Base-by-base conservation (phyloP, 257 asterid species). In the Datura wrightii region DNA sequence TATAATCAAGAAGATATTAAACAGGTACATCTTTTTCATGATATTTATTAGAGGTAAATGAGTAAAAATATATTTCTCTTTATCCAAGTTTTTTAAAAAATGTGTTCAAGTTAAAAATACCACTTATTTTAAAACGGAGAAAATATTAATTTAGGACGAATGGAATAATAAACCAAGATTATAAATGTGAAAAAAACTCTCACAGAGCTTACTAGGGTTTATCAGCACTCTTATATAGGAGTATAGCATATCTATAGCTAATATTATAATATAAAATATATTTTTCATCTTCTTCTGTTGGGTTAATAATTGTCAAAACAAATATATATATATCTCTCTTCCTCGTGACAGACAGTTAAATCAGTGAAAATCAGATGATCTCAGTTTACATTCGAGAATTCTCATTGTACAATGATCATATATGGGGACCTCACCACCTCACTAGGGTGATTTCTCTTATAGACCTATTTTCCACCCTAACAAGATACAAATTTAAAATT, bases 361-460 rank as follows among this genome's bases (percentile, higher is more conserved):
- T 72, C 42, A 52, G 37, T 86, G 85, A 82, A 87, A 72, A 14
- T 83, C 84, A 70, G 85, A 86, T 76, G 7, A 90, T 92, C 93
- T 88, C 86, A 90, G 91, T 90, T 85, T 55, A 74, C 63, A 70
- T 60, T 80, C 83, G 34, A 85, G 69, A 56, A 3, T 78, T 62
- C 80, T 67, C 85, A 80, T 87, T 39, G 42, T 63, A 80, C 18
- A 54, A 34, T 86, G 82, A 56, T 87, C 84, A 86, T 83, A 65
- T 69, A 9, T 2, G 58, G 89, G 92, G 24, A 91, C 94, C 92
- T 78, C 87, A 55, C 65, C 36, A 69, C 24, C 81, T 31, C 79
- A 37, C 79, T 39, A 3, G 54, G 34, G 14, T 8, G 53, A 69
- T 3, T 16, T 39, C 53, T 5, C 18, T 18, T 16, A 1, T 63